Conservation (phyloP, 768 basidiomycete species). For the Hericium erinaceus region DNA sequence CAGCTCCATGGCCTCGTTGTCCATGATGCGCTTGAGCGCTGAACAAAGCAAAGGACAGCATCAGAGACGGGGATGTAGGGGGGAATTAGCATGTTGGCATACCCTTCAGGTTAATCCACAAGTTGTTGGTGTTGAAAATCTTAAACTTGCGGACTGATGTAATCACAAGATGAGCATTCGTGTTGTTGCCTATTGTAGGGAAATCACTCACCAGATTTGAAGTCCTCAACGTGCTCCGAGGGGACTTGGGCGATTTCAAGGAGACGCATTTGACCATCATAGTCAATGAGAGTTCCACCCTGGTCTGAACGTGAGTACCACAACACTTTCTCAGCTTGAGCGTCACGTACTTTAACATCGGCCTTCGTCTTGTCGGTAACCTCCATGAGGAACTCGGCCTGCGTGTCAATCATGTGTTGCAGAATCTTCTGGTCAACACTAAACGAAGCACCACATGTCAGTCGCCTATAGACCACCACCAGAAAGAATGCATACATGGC, state of each 20-base stretch:
- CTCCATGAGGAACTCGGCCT: conserved; percentile 89
- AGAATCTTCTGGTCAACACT: conserved; percentile 46
- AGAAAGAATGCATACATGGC: conserved; percentile 53
- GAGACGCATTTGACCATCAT: conserved; percentile 79
- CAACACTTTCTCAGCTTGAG: too few species aligned
- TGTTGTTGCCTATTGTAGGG: background rate
- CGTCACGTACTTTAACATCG: conserved; percentile 40
- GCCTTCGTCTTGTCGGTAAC: conserved; percentile 97
- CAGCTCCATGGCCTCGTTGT: conserved; percentile 75
- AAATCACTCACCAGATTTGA: conserved; percentile 57
- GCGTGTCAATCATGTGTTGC: conserved; percentile 74
- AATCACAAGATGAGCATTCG: background rate
- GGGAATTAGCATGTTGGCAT: conserved; percentile 8
- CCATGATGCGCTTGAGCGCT: conserved; percentile 90
- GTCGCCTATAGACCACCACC: background rate
- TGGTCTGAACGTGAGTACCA: conserved; percentile 14
- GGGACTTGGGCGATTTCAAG: conserved; percentile 95
- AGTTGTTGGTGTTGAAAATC: conserved; percentile 84
- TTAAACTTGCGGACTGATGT: conserved; percentile 75
- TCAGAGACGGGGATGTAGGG: background rate
- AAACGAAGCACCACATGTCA: background rate
- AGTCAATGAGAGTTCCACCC: conserved; percentile 87
- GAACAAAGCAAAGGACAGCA: conserved; percentile 8
- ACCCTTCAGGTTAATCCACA: conserved; percentile 76
- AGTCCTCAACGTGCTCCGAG: conserved; percentile 88